Conservation (phyloP, 192 early-diverging fungal genomes). For the Podila horticola region DNA sequence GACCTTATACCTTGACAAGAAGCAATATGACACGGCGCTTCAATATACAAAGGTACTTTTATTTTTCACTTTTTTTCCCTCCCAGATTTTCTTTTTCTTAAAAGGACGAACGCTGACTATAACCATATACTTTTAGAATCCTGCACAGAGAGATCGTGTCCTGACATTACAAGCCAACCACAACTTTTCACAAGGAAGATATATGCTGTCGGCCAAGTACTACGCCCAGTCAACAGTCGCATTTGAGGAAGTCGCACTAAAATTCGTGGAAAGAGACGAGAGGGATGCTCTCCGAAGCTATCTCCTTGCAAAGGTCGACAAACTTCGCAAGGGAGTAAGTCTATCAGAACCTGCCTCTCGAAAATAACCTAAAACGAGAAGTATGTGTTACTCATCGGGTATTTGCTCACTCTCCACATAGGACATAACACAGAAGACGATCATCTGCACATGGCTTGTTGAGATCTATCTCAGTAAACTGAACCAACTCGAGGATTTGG, state of each 20-base stretch:
- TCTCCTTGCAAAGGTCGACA: conserved; percentile 78
- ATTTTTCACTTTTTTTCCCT: not conserved
- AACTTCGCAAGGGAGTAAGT: conserved; percentile 69
- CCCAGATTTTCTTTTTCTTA: too few relatives aligned
- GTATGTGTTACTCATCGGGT: not conserved
- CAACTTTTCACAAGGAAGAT: conserved; percentile 80
- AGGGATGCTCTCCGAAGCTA: conserved; percentile 81
- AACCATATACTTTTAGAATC: conserved; percentile 60
- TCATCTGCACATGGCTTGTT: conserved; percentile 89
- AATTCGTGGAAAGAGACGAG: conserved; percentile 82
- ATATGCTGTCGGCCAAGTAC: conserved; percentile 81
- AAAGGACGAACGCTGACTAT: too few relatives aligned
- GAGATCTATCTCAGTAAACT: conserved; percentile 87
- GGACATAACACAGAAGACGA: conserved; percentile 82
- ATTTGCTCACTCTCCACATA: conserved; percentile 23
- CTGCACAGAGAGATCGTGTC: conserved; percentile 81
- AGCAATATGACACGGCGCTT: conserved; percentile 86
- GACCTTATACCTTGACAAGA: conserved; percentile 86
- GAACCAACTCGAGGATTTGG: conserved; percentile 70
- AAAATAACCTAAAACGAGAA: not conserved
- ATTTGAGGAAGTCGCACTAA: conserved; percentile 94
- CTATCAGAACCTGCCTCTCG: not conserved
- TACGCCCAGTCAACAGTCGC: conserved; percentile 83
- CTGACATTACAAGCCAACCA: conserved; percentile 88
- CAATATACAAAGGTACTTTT: conserved; percentile 74